Percentiles rank a stretch among this genome's conserved stretches.
Conservation (phyloP, 495 filamentous ascomycete species). For the Penicillium turbatum region DNA sequence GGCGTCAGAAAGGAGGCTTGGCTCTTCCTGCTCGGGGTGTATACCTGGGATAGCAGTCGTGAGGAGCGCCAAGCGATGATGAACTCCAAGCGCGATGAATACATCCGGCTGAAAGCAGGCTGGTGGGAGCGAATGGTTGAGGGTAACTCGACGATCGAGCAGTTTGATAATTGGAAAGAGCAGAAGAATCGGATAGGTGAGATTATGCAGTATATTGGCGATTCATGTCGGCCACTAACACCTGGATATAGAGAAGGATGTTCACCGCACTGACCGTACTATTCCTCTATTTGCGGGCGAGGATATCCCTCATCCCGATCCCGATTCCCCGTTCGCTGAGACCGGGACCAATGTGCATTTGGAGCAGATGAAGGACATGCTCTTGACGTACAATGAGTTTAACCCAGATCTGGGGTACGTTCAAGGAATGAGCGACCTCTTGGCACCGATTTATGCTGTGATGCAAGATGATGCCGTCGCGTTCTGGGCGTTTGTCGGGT, state of each 20-base stretch:
- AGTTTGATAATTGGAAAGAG: slow-evolving; percentile 93
- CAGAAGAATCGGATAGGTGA: slow-evolving; percentile 90
- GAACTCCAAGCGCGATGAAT: slow-evolving; percentile 86
- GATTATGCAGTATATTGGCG: slow-evolving; percentile 13
- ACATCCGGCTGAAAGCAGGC: slow-evolving; percentile 84
- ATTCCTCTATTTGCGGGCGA: slow-evolving; percentile 93
- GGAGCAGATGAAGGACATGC: slow-evolving; percentile 98
- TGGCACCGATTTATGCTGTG: slow-evolving; percentile 93
- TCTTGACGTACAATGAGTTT: slow-evolving; percentile 96
- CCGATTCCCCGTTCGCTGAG: slow-evolving; percentile 88
- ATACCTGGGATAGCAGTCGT: slow-evolving; percentile 79
- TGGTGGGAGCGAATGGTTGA: slow-evolving; percentile 97
- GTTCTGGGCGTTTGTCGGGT: slow-evolving; percentile 93
- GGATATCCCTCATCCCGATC: slow-evolving; percentile 97
- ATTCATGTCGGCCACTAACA: slow-evolving; percentile 1
- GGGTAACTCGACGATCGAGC: slow-evolving; percentile 65
- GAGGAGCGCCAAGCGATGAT: slow-evolving; percentile 77
- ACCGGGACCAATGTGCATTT: slow-evolving; percentile 94
- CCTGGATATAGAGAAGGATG: slow-evolving; percentile 77
- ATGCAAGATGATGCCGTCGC: slow-evolving; percentile 95
- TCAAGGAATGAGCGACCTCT: slow-evolving; percentile 96
- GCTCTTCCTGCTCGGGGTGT: slow-evolving; percentile 88
- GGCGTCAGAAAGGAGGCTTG: slow-evolving; percentile 94
- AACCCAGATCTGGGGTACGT: slow-evolving; percentile 93
- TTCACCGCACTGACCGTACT: slow-evolving; percentile 90